Conservation (phyloP, 371 early-diverging fungal species). For the Circinella minor region DNA sequence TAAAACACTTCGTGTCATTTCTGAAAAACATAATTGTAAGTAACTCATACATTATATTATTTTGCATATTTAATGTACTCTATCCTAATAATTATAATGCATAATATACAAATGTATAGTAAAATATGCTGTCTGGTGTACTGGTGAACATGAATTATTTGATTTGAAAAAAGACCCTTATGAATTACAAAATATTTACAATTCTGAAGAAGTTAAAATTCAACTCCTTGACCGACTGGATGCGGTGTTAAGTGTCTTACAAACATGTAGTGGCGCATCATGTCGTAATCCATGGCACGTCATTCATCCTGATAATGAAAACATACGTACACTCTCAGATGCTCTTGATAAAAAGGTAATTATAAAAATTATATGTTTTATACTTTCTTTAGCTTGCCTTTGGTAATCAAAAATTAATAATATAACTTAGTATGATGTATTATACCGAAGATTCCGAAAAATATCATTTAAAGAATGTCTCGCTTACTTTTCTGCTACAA, state of each 20-base stretch:
- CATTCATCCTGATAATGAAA: constrained; percentile 42
- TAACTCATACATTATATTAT: not conserved
- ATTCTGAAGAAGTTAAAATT: not conserved
- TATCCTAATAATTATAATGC: not conserved
- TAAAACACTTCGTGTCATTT: constrained; percentile 63
- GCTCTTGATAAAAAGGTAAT: constrained; percentile 36
- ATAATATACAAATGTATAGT: constrained; percentile 3
- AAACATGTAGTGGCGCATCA: constrained; percentile 57
- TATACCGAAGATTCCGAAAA: constrained; percentile 33
- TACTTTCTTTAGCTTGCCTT: no score
- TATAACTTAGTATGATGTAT: constrained; percentile 29
- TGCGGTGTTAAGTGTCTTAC: constrained; percentile 59
- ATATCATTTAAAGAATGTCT: constrained; percentile 39
- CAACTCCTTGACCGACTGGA: constrained; percentile 58
- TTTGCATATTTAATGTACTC: not conserved
- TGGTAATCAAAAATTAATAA: no score
- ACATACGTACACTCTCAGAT: constrained; percentile 35
- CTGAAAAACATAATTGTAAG: constrained; percentile 51
- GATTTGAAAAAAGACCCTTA: constrained; percentile 64
- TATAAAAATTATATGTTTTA: not conserved
- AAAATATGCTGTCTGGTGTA: constrained; percentile 67
- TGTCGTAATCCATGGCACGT: constrained; percentile 68
- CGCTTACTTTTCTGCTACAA: constrained; percentile 22
- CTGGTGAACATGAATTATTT: constrained; percentile 67
- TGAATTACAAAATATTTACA: constrained; percentile 56